phyloP scores from a whole-genome alignment of 495 filamentous ascomycete species.

The Friedmanniomyces simplex region DNA sequence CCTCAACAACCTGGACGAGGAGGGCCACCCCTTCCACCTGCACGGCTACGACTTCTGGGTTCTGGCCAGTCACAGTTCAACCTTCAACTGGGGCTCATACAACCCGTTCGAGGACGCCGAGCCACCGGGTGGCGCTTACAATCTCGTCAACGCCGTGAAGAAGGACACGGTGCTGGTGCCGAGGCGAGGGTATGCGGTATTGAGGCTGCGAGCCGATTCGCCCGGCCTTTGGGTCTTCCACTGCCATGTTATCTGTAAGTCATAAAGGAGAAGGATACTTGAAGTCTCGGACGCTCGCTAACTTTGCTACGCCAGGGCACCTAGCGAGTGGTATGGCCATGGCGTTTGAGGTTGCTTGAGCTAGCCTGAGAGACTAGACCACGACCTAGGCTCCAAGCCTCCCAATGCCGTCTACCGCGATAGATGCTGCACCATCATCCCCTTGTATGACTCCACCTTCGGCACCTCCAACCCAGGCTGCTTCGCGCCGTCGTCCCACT shows the following conservation, averaged over 20 bases:
- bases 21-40: conserved; percentile 43
- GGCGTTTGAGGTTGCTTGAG: conserved; percentile 15
- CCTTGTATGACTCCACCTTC: conserved; percentile 26
- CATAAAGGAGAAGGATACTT: no score
- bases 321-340: conserved; percentile 24
- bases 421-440: conserved; percentile 24
- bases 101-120: conserved; percentile 21
- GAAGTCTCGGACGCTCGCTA: no score
- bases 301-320: no score
- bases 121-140: conserved; percentile 16
- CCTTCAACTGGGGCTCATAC: conserved; percentile 19
- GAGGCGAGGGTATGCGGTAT: conserved; percentile 19
- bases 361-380: background rate
- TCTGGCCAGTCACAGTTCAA: conserved; percentile 2
- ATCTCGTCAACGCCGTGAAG: conserved; percentile 19
- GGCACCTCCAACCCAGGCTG: conserved; percentile 29
- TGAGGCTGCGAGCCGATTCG: conserved; percentile 21
- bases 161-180: conserved; percentile 26
- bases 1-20: conserved; percentile 44
- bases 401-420: background rate
- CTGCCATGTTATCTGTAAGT: conserved; percentile 23
- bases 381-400: background rate
- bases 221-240: conserved; percentile 26
- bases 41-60: conserved; percentile 29
- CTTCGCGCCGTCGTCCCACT: conserved; percentile 39